Base-by-base conservation (phyloP, 2,329 filamentous ascomycete genomes). In the Zasmidium citrigriseum region DNA sequence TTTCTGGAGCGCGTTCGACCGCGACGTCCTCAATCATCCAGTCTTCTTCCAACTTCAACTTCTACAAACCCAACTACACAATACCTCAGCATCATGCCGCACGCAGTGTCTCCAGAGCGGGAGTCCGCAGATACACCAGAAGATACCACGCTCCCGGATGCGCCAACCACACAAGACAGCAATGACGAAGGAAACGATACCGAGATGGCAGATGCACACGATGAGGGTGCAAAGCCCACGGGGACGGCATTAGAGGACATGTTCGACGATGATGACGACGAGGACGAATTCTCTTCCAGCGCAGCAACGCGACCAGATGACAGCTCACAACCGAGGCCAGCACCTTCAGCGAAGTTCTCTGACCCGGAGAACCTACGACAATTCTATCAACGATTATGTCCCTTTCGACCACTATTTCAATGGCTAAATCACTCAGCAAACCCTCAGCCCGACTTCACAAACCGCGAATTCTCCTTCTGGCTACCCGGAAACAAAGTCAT, bases 391-490 rank as follows among this genome's bases (percentile, higher is more conserved):
- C 90, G 95, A 49, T 82, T 99, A 38, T 98, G 98, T 69, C 95
- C 95, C 3, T 99, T 96, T 82, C 87, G 93, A 59, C 89, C 91
- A 61, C 86, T 98, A 20, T 99, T 97, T 77, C 93, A 97, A 75
- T 99, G 95, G 95, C 85, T 99, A 49, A 99, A 98, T 72, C 95
- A 98, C 76, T 91, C 90, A 54, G 89, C 91, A 5, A 87, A 87
- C 5, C 93, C 95, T 0, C 89, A 89, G 3, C 88, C 87, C 64
- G 93, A 98, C 76, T 98, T 98, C 77, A 87, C 83, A 24, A 90
- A 98, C 73, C 89, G 95, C 71, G 95, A 99, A 75, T 98, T 99
- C 73, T 93, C 95, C 18, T 93, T 98, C 72, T 96, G 93, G 1
- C 83, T 98, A n/a, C 88, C 89, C 59, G 96, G 93, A 71, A 93